Evolutionary conservation across 2,329 filamentous ascomycete genomes (phyloP).

Genomic region (Clonostachys solani): DNA sequence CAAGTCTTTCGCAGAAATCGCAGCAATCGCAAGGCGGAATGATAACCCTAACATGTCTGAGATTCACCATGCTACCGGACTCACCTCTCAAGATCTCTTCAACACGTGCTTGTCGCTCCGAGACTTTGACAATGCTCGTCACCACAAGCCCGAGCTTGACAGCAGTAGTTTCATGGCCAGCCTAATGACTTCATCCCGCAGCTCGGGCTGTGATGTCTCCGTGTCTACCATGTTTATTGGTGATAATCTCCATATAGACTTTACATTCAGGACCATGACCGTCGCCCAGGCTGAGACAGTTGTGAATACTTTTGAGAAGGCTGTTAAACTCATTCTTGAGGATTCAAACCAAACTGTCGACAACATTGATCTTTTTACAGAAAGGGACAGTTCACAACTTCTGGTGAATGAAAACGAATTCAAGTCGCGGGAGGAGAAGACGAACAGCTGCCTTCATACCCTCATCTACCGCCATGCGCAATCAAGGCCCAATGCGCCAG

Average conservation of each 20-base stretch:
- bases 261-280: conserved; percentile 38
- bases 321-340: conserved; percentile 40
- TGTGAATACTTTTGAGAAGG: conserved; percentile 46
- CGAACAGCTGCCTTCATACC: conserved; percentile 36
- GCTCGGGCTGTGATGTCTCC: conserved; percentile 41
- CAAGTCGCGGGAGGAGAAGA: conserved; percentile 28
- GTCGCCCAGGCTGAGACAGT: conserved; percentile 40
- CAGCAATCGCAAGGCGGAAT: conserved; percentile 17
- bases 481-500: conserved; percentile 29
- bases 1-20: conserved; percentile 19
- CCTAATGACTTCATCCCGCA: conserved; percentile 18
- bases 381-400: conserved; percentile 50
- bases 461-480: conserved; percentile 35
- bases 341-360: conserved; percentile 33
- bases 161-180: conserved; percentile 1
- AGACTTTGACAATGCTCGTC: conserved; percentile 26
- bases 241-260: conserved; percentile 34
- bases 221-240: conserved; percentile 36
- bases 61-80: conserved; percentile 39
- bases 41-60: conserved; percentile 40
- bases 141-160: conserved; percentile 2
- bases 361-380: conserved; percentile 48
- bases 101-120: conserved; percentile 47
- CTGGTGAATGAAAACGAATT: conserved; percentile 44
- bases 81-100: conserved; percentile 37